Conservation (phyloP, 2,329 filamentous ascomycete genomes). For the Grosmannia huntii region DNA sequence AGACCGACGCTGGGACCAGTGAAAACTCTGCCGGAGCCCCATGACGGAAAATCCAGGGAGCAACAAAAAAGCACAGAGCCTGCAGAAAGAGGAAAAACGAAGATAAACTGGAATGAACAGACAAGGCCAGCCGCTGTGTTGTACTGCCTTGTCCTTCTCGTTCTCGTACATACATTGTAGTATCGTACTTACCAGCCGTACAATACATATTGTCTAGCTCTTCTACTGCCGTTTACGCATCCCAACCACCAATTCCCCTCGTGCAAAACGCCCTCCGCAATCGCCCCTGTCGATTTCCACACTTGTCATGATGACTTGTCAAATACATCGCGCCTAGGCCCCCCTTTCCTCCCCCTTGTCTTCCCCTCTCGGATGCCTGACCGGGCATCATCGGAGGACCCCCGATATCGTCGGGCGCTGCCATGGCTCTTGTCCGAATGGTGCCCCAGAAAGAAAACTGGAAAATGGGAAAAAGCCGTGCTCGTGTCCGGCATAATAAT, state of each 20-base stretch:
- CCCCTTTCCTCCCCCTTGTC: neutral
- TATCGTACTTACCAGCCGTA: no score
- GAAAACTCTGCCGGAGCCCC: neutral
- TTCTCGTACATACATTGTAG: no score
- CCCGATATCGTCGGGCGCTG: slow-evolving; percentile 3
- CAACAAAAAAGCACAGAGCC: neutral
- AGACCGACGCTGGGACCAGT: no score
- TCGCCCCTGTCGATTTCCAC: neutral
- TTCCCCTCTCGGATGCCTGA: neutral
- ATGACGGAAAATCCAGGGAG: neutral
- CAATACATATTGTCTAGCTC: no score
- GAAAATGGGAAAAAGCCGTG: neutral
- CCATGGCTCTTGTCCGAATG: neutral
- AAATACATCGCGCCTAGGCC: neutral
- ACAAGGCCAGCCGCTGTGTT: neutral
- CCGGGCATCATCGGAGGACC: neutral
- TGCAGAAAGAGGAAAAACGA: no score
- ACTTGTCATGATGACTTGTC: neutral
- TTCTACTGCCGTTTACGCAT: no score
- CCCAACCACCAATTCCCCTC: no score
- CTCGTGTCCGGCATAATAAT: neutral
- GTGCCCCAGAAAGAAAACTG: no score
- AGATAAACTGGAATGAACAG: no score
- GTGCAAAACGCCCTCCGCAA: neutral
- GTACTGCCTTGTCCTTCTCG: neutral